phyloP scores from a whole-genome alignment of 1,284 basidiomycete genomes.

The Psilocybe mexicana region DNA sequence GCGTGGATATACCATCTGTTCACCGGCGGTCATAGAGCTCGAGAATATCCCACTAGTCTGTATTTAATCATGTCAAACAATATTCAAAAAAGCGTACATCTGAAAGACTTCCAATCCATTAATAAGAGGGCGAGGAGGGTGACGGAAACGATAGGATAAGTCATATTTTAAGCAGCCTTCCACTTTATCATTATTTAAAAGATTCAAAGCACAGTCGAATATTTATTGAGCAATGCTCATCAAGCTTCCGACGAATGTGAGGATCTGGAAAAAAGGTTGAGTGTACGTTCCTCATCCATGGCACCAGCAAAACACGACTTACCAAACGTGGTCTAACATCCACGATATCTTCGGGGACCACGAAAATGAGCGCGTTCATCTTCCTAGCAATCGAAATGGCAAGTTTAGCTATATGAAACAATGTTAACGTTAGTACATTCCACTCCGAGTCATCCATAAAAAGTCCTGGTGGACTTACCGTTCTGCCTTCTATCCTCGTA shows the following conservation, averaged over 20 bases:
- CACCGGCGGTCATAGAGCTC: too few species aligned
- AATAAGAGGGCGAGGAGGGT: too few species aligned
- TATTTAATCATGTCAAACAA: too few species aligned
- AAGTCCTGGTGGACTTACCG: constrained; percentile 49
- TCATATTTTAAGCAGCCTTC: too few species aligned
- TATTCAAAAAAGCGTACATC: too few species aligned
- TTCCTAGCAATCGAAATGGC: constrained; percentile 98
- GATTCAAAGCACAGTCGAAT: too few species aligned
- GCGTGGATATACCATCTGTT: too few species aligned
- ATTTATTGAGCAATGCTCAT: constrained; percentile 50
- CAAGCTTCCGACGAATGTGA: constrained; percentile 72
- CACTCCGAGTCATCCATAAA: not conserved
- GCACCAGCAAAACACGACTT: constrained; percentile 28
- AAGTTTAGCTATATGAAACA: constrained; percentile 70
- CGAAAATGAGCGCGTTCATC: constrained; percentile 95
- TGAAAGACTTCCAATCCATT: too few species aligned
- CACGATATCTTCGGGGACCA: constrained; percentile 96
- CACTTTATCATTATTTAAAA: too few species aligned
- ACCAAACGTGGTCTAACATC: constrained; percentile 85
- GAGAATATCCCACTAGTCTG: too few species aligned
- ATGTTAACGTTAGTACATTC: not conserved
- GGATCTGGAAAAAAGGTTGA: constrained; percentile 42
- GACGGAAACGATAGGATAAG: too few species aligned
- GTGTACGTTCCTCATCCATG: not conserved
- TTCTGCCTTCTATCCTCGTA: constrained; percentile 94